Evolutionary conservation across 495 filamentous ascomycete genomes (phyloP), one percentile per base, ranked within the genome.

Genomic region (Penicillium robsamsonii): DNA sequence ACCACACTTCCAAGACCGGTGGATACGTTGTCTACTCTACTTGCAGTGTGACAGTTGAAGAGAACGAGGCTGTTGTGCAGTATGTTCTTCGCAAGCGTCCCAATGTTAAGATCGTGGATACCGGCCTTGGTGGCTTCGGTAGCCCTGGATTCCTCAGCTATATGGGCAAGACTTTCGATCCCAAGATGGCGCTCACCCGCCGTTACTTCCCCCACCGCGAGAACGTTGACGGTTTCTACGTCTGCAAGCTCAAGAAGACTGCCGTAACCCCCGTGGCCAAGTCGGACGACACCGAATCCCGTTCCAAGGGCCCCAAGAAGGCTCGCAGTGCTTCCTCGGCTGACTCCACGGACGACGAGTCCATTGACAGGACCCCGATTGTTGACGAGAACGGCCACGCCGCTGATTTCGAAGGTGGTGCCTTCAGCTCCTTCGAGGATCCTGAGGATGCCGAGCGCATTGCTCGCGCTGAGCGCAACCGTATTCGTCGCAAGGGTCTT

Each of bases 171-270:
- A 83, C 81, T 47, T 98, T 98, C 73, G 86, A 91, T 64, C 79
- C 85, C 6, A 88, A 84, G 69, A 86, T 98, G 81, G 89, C 88
- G 62, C 75, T 91, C 62, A 93, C 93, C 15, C 81, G 90, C 49
- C 80, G 95, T 50, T 98, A 90, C 73, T 97, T 97, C 73, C 93
- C 93, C 0, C 93, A 97, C 62, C 80, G 89, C 42, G 92, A 93
- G 78, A 98, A 98, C 76, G 89, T 98, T 25, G 94, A 98, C 61
- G 94, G 94, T 51, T 98, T 98, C 85, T 98, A 95, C 69, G 94
- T 97, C 54, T 88, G 90, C 65, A 98, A 97, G 74, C 86, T 98
- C 68, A 93, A 95, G 76, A 98, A 98, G 83, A 83, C 81, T 29
- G 94, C 83, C 12, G 88, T 88, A 0, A 89, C 86, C 12, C 84